These are phyloP conservation scores for Neurospora sp. DNA, from an alignment of 495 filamentous ascomycete genomes.

Conservation along the genomic window DNA sequence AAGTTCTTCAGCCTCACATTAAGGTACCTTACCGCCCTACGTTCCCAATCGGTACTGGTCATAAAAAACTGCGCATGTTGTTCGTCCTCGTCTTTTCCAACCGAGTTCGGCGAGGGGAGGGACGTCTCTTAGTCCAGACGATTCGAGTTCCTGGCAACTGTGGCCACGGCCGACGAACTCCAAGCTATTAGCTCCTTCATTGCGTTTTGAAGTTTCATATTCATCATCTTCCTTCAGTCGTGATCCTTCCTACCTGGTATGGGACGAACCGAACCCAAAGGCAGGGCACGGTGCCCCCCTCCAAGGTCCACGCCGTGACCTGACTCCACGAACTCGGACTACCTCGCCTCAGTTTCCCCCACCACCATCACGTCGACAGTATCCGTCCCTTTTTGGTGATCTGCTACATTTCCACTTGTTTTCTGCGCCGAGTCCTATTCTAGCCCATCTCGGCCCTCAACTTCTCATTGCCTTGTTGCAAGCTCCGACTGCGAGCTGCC, in stretches of 20 bases:
- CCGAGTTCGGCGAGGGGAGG: background rate
- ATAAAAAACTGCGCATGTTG: too few species aligned
- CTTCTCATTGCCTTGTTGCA: background rate
- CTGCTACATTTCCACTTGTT: background rate
- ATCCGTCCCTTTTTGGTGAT: background rate
- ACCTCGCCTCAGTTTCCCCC: background rate
- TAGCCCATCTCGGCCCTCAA: background rate
- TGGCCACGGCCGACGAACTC: too few species aligned
- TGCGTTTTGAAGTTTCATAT: background rate
- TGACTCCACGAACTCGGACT: background rate
- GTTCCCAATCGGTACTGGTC: too few species aligned
- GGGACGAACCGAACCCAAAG: background rate
- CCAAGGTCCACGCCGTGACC: background rate
- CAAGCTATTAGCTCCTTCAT: background rate
- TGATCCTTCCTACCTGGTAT: background rate
- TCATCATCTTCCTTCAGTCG: too few species aligned
- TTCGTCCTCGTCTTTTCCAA: background rate
- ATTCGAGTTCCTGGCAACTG: background rate
- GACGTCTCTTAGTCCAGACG: background rate
- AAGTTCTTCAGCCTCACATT: background rate
- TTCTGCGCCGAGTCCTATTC: background rate
- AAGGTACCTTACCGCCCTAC: too few species aligned
- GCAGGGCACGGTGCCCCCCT: background rate
- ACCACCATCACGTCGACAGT: background rate
- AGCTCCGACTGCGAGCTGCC: background rate